These are phyloP conservation scores for Sporopachydermia cereana DNA, from an alignment of 1,139 yeast genomes.

Conservation along the genomic window DNA sequence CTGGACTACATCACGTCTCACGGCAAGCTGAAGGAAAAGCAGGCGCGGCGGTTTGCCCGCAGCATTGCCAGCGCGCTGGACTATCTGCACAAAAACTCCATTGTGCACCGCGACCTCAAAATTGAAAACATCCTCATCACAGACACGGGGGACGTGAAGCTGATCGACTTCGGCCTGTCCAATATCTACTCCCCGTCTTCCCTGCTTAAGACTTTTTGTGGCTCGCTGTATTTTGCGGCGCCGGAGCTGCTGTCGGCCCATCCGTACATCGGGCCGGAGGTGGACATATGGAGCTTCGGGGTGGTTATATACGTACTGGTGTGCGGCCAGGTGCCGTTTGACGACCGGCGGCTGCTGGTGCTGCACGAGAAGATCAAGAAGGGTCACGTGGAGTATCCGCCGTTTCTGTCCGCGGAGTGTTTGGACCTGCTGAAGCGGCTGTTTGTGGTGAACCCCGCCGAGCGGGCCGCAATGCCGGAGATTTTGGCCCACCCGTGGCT, in stretches of 20 bases:
- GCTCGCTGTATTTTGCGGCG: slow-evolving; percentile 95
- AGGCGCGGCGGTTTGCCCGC: slow-evolving; percentile 89
- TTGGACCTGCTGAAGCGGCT: slow-evolving; percentile 73
- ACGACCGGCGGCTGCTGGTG: slow-evolving; percentile 86
- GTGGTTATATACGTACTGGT: slow-evolving; percentile 89
- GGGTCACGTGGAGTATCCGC: slow-evolving; percentile 89
- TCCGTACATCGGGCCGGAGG: slow-evolving; percentile 94
- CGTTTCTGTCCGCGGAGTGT: slow-evolving; percentile 69
- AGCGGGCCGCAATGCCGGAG: slow-evolving; percentile 70
- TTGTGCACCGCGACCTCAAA: slow-evolving; percentile 92
- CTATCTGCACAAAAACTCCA: slow-evolving; percentile 86
- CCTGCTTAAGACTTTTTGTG: slow-evolving; percentile 87
- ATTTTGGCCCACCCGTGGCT: slow-evolving; percentile 92
- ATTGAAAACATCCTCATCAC: slow-evolving; percentile 95
- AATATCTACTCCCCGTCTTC: slow-evolving; percentile 68
- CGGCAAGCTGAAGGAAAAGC: slow-evolving; percentile 86
- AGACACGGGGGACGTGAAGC: slow-evolving; percentile 85
- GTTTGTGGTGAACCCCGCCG: slow-evolving; percentile 81
- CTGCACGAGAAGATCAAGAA: slow-evolving; percentile 89
- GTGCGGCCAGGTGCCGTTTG: slow-evolving; percentile 97
- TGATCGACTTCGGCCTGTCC: slow-evolving; percentile 92
- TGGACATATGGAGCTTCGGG: slow-evolving; percentile 97
- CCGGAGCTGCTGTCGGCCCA: slow-evolving; percentile 90
- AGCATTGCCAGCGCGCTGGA: slow-evolving; percentile 94
- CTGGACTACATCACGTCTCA: slow-evolving; percentile 94